Evolutionary conservation across 495 filamentous ascomycete species (phyloP).

Genomic region (Penicillium coffeae): DNA sequence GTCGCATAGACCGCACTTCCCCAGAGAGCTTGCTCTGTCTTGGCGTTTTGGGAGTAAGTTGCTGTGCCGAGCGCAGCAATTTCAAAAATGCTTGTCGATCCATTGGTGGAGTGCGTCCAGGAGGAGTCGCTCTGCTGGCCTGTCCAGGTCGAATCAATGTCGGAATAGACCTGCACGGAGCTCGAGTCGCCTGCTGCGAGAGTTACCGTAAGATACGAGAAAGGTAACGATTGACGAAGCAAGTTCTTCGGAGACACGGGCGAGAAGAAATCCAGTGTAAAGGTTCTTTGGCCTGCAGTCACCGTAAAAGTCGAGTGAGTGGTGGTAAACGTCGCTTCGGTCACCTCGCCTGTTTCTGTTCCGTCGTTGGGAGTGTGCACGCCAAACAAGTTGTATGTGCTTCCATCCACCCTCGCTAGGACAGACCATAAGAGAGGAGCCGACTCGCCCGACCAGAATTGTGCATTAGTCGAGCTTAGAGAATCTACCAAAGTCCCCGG

Average conservation of each 20-base stretch:
- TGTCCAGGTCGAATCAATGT: conserved; percentile 43
- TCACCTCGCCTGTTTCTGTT: conserved; percentile 28
- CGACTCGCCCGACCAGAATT: conserved; percentile 44
- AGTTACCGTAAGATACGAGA: conserved; percentile 68
- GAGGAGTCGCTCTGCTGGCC: conserved; percentile 29
- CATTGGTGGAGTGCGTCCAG: conserved; percentile 22
- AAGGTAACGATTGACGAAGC: conserved; percentile 72
- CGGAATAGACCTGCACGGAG: conserved; percentile 39
- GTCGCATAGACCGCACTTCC: conserved; percentile 39
- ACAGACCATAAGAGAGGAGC: conserved; percentile 36
- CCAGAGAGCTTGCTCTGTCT: conserved; percentile 35
- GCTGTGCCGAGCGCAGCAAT: conserved; percentile 19
- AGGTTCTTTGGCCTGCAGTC: conserved; percentile 27
- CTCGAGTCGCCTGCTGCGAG: conserved; percentile 30
- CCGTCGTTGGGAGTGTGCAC: conserved; percentile 16
- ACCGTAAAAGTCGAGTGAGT: conserved; percentile 39
- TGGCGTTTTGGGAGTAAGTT: conserved; percentile 25
- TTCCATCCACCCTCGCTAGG: conserved; percentile 39
- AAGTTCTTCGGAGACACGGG: conserved; percentile 78
- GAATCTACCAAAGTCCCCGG: conserved; percentile 31
- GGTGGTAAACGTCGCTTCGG: conserved; percentile 34
- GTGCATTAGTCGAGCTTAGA: conserved; percentile 29
- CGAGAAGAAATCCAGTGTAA: conserved; percentile 61
- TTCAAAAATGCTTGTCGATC: conserved; percentile 26
- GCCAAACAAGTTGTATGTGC: conserved; percentile 45